Evolutionary conservation across 805 yeast genomes (phyloP).

Genomic region (Sugiyamaella floridensis): DNA sequence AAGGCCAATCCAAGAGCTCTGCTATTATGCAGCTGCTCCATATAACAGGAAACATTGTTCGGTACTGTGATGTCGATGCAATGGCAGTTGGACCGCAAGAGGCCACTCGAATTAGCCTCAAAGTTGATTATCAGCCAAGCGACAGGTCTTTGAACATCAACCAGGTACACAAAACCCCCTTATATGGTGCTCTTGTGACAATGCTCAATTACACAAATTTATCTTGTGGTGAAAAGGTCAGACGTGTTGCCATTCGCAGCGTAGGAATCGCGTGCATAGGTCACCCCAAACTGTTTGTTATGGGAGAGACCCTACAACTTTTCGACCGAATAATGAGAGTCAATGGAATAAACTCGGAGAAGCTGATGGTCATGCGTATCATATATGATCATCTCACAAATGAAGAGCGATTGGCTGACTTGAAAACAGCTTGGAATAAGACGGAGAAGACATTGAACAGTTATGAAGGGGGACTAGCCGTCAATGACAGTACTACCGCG

Average conservation of each 20-base stretch:
- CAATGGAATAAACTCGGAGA: not conserved
- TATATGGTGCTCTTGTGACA: slow-evolving; percentile 24
- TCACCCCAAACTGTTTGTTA: slow-evolving; percentile 60
- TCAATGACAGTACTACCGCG: slow-evolving; percentile 19
- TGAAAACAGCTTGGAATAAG: slow-evolving; percentile 18
- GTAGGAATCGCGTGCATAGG: slow-evolving; percentile 52
- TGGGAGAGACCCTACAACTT: slow-evolving; percentile 45
- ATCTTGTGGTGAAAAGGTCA: slow-evolving; percentile 30
- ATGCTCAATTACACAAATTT: slow-evolving; percentile 47
- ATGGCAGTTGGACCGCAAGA: slow-evolving; percentile 22
- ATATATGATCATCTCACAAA: slow-evolving; percentile 48
- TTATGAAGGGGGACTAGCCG: not conserved
- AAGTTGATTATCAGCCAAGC: slow-evolving; percentile 32
- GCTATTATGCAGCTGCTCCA: slow-evolving; percentile 5
- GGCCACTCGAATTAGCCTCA: slow-evolving; percentile 43
- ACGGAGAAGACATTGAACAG: not conserved
- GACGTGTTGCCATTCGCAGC: slow-evolving; percentile 50
- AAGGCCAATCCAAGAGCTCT: slow-evolving; percentile 24
- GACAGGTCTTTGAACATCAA: not conserved
- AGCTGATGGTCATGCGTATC: slow-evolving; percentile 46
- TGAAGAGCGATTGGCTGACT: slow-evolving; percentile 29
- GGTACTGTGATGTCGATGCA: slow-evolving; percentile 55
- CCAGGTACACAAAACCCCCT: slow-evolving; percentile 34
- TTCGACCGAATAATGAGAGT: slow-evolving; percentile 47
- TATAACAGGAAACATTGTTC: slow-evolving; percentile 44